Conservation (phyloP, 345 rosid species). For the Acer saccharum region DNA sequence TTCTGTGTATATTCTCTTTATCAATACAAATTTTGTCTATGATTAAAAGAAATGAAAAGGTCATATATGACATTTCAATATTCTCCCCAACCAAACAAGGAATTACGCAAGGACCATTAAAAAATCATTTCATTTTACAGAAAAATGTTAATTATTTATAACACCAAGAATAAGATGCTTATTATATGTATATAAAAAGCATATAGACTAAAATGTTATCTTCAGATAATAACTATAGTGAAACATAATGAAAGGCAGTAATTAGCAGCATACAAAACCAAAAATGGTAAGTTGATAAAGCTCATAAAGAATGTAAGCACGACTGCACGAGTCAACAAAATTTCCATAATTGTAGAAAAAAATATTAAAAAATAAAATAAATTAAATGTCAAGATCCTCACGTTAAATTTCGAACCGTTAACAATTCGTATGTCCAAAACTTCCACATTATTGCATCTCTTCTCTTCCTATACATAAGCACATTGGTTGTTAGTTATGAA, state of each 20-base stretch:
- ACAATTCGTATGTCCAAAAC: constrained; percentile 11
- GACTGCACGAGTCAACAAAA: neutral
- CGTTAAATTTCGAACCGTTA: neutral
- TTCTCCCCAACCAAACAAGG: neutral
- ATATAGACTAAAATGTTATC: neutral
- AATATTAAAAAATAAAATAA: neutral
- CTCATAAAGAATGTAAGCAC: neutral
- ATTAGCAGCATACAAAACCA: constrained; percentile 1
- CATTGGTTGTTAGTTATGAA: neutral
- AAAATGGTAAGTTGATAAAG: neutral
- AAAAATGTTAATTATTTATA: too few relatives aligned
- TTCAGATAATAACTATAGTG: neutral
- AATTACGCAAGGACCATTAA: neutral
- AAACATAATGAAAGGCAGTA: neutral
- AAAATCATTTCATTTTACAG: too few relatives aligned
- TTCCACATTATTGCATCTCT: constrained; percentile 13
- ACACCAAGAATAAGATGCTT: neutral
- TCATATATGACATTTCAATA: neutral
- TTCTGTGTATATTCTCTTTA: too few relatives aligned
- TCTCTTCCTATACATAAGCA: constrained; percentile 13
- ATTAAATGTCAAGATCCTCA: neutral
- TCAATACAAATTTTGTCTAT: neutral
- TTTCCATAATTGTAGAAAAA: neutral
- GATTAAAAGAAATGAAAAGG: neutral
- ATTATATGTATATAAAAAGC: neutral